Evolutionary conservation across 2,329 filamentous ascomycete genomes (phyloP).

Genomic region (Didymella pinodella): DNA sequence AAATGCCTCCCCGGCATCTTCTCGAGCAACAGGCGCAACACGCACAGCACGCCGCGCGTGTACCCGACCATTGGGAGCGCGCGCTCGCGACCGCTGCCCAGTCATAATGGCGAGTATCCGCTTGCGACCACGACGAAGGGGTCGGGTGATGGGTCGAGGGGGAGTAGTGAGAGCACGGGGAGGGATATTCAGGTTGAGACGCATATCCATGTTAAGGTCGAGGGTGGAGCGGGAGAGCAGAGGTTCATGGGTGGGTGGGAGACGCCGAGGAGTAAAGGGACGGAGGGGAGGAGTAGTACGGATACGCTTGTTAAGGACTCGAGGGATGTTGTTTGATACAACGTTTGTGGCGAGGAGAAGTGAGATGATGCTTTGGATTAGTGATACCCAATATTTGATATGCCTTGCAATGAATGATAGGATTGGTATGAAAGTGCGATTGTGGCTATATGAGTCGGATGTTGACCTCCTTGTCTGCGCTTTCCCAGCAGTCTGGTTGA

Average conservation of each 20-base stretch:
- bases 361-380: not conserved
- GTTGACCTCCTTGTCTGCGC: too few relatives aligned
- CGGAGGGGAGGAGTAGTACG: constrained; percentile 19
- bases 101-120: constrained; percentile 18
- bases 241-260: constrained; percentile 20
- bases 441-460: too few relatives aligned
- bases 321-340: constrained; percentile 8
- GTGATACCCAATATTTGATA: constrained; percentile 16
- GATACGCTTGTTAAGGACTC: constrained; percentile 26
- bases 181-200: constrained; percentile 39
- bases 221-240: constrained; percentile 17
- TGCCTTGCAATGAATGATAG: not conserved
- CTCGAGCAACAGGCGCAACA: constrained; percentile 26
- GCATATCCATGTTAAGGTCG: constrained; percentile 34
- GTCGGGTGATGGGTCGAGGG: constrained; percentile 11
- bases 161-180: constrained; percentile 11
- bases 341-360: not conserved
- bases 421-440: not conserved
- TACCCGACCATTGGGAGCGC: constrained; percentile 27
- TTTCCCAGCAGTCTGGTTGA: too few relatives aligned
- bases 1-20: constrained; percentile 36
- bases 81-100: constrained; percentile 11
- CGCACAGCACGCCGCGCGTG: constrained; percentile 15
- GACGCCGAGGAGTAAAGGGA: constrained; percentile 7
- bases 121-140: constrained; percentile 20